Base-by-base conservation (phyloP, 176 grass and related monocot genomes). In the Dactylis glomerata region DNA sequence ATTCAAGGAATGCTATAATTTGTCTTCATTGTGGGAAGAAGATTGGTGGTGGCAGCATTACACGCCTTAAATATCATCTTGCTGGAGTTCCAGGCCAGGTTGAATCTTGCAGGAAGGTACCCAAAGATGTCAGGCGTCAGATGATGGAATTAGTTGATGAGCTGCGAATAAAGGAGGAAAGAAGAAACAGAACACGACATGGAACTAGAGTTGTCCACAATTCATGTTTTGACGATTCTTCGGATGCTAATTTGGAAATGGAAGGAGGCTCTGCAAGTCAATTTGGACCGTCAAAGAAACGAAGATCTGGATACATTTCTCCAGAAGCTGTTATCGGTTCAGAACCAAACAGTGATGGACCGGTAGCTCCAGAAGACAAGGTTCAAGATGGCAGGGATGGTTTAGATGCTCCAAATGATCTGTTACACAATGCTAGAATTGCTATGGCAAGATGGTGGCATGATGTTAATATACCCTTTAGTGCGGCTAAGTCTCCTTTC, bases 361-460 rank as follows among this genome's bases (percentile, higher is more conserved):
- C 73, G 28, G 52, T 74, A 36, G 34, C 68, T 45, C 16, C 26
- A 44, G 55, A 66, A 84, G 20, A 73, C 55, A 79, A 74, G 44
- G 44, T 44, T 88, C 66, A 45, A 65, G 65, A 65, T 55, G 38
- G 34, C 45, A 63, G 62, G 32, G 20, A 64, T 33, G 19, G n/a
- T 44, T 14, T 44, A 31, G 86, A 79, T 54, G 64, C 54, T 79
- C 24, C 81, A 65, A 73, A 54, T 75, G 90, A 89, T 81, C 77
- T 78, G 22, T 75, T 78, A 85, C 83, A 68, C 14, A 55, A 89
- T 72, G 86, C 86, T 63, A 78, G 59, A 80, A 51, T 89, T 78
- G 87, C 90, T 75, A 89, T 89, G 13, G 90, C 90, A 61, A 89
- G 71, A 86, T 92, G 90, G 90, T 92, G 79, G 87, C 83, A 92